Conservation (phyloP, 2,329 filamentous ascomycete genomes). For the Penicillium verrucosum region DNA sequence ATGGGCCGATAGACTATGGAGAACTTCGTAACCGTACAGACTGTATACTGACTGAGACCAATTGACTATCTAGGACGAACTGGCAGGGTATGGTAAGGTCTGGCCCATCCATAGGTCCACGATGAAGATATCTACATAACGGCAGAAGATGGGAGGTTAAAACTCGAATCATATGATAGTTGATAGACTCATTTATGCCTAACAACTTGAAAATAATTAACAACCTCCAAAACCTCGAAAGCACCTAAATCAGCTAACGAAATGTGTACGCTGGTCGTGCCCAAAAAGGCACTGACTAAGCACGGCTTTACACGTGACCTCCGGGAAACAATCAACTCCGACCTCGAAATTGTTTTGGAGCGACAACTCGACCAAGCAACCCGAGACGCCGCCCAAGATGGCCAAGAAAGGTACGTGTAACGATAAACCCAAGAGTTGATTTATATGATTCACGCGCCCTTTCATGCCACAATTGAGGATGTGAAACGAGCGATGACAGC, state of each 20-base stretch:
- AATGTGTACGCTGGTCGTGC: not conserved
- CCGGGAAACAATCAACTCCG: conserved; percentile 3
- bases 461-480: not conserved
- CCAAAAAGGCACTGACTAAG: not conserved
- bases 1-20: not conserved
- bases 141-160: not conserved
- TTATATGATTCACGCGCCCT: not conserved
- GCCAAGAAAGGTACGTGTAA: conserved; percentile 19
- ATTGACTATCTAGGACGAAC: not conserved
- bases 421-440: not conserved
- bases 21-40: not conserved
- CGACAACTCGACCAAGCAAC: conserved; percentile 12
- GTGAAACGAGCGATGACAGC: not conserved
- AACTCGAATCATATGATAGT: no score
- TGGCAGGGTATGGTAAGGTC: not conserved
- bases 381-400: conserved; percentile 22
- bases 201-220: not conserved
- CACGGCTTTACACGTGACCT: not conserved
- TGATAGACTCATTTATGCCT: not conserved
- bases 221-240: not conserved
- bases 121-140: not conserved
- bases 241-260: not conserved
- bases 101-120: not conserved
- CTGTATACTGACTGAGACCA: not conserved
- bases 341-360: conserved; percentile 15